phyloP scores from a whole-genome alignment of 345 rosid species.

The Citrus unshiu region DNA sequence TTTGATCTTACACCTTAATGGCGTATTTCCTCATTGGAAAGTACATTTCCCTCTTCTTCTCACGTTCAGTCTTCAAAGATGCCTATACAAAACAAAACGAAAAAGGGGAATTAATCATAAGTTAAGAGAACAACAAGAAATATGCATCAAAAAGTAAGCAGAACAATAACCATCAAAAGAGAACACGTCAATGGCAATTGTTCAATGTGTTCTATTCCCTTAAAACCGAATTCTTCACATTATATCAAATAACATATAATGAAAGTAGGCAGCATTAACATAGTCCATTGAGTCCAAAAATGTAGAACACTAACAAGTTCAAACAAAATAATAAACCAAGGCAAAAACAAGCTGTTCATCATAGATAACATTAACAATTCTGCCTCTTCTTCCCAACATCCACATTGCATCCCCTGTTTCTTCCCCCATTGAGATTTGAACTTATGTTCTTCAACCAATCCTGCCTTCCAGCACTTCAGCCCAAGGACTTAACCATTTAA shows the following conservation, averaged over 20 bases:
- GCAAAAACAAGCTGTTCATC: background rate
- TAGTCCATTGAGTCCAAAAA: background rate
- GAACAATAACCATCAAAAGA: background rate
- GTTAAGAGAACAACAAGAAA: background rate
- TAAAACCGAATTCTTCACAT: background rate
- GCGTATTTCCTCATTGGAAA: slow-evolving; percentile 72
- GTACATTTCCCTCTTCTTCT: slow-evolving; percentile 69
- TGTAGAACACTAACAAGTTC: background rate
- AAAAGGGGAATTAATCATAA: background rate
- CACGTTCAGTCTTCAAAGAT: slow-evolving; percentile 65
- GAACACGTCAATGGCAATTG: background rate
- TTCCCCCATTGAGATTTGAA: background rate
- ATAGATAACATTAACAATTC: background rate
- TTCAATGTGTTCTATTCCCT: background rate
- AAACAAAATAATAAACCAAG: background rate
- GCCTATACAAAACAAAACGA: slow-evolving; percentile 22
- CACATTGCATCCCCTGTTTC: background rate
- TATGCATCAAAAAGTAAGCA: background rate
- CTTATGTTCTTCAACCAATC: background rate
- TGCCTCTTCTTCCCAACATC: background rate
- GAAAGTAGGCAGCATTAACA: background rate
- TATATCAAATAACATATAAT: background rate
- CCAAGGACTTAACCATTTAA: background rate
- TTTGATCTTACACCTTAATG: slow-evolving; percentile 40
- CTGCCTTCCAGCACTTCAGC: background rate